Evolutionary conservation across 1,284 basidiomycete genomes (phyloP).

Genomic region (Melampsora larici-populina): DNA sequence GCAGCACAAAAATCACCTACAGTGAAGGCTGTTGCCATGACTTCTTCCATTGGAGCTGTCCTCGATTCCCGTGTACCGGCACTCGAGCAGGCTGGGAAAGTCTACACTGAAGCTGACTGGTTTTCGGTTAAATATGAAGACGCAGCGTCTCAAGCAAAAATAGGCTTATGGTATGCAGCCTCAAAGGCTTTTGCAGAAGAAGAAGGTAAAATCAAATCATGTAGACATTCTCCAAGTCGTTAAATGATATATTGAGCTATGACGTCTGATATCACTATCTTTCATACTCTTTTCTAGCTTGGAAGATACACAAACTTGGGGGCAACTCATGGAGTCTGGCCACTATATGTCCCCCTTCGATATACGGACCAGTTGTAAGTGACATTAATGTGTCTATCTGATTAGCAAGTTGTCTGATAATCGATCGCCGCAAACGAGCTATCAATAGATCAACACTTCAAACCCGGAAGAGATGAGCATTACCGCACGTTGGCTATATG

Average conservation of each 20-base stretch:
- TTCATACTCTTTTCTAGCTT: slow-evolving; percentile 2
- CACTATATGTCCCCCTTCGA: slow-evolving; percentile 61
- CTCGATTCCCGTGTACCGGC: slow-evolving; percentile 50
- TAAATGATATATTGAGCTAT: too few species aligned
- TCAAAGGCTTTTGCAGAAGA: slow-evolving; percentile 56
- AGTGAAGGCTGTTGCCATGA: slow-evolving; percentile 62
- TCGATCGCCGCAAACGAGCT: neutral
- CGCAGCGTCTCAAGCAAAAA: neutral
- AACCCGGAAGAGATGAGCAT: slow-evolving; percentile 11
- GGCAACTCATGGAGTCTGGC: slow-evolving; percentile 61
- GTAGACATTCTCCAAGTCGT: too few species aligned
- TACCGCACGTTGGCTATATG: slow-evolving; percentile 4
- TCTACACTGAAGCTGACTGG: slow-evolving; percentile 62
- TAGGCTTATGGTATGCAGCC: slow-evolving; percentile 5
- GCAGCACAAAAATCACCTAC: slow-evolving; percentile 58
- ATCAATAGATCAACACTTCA: slow-evolving; percentile 9
- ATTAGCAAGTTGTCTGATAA: too few species aligned
- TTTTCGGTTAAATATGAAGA: slow-evolving; percentile 62
- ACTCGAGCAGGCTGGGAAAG: slow-evolving; percentile 45
- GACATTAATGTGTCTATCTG: neutral
- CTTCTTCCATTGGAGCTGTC: slow-evolving; percentile 63
- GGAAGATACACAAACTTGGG: slow-evolving; percentile 58
- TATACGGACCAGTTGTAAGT: slow-evolving; percentile 50
- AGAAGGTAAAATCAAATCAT: slow-evolving; percentile 56
- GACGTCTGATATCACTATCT: neutral